Evolutionary conservation across 768 basidiomycete species (phyloP).

Genomic region (Lactarius psammicola): DNA sequence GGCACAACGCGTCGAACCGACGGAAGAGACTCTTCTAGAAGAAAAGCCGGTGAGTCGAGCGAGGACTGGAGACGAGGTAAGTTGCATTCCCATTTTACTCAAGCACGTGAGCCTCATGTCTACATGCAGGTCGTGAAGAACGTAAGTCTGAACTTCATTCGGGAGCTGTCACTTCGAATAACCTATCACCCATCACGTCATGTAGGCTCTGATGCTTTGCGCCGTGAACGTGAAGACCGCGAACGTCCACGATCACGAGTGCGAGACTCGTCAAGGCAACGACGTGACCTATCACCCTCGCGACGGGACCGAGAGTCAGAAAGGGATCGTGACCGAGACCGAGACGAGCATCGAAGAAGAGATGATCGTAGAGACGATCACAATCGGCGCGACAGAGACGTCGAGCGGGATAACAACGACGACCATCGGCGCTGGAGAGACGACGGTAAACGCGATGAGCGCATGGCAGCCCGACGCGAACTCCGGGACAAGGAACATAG

Average conservation of each 20-base stretch:
- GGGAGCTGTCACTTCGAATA: background rate
- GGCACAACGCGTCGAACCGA: conserved; percentile 53
- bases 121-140: conserved; percentile 52
- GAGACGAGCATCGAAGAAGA: conserved; percentile 42
- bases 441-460: conserved; percentile 78
- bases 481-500: conserved; percentile 42
- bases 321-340: conserved; percentile 34
- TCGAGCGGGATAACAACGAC: conserved; percentile 56
- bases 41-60: conserved; percentile 68
- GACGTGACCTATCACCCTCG: conserved; percentile 56
- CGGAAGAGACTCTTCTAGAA: conserved; percentile 57
- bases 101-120: conserved; percentile 16
- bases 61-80: conserved; percentile 87
- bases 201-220: conserved; percentile 52
- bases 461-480: conserved; percentile 60
- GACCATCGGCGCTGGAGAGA: conserved; percentile 79
- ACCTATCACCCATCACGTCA: background rate
- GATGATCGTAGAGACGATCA: conserved; percentile 43
- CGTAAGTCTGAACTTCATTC: conserved; percentile 42
- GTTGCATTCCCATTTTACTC: conserved; percentile 30
- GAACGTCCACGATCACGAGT: conserved; percentile 63
- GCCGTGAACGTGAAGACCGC: conserved; percentile 61
- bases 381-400: conserved; percentile 40
- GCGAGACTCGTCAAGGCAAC: conserved; percentile 60
- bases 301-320: conserved; percentile 39